Base-by-base conservation (phyloP, 129 eudicot species). In the Chrysanthemum makinoi region DNA sequence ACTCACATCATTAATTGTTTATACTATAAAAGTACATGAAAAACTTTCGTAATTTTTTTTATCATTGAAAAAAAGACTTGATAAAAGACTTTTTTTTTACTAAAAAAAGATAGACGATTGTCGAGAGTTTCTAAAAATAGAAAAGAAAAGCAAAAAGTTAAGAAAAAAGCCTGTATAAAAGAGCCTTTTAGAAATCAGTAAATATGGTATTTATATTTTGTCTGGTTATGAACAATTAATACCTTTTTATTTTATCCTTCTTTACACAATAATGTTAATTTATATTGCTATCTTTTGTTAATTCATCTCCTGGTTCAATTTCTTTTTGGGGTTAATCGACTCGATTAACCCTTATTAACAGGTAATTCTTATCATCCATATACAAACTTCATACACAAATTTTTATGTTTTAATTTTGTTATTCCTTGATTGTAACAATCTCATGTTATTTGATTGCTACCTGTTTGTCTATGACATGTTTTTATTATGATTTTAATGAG, bases 201-300 rank as follows among this genome's bases (percentile, higher is more conserved):
- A n/a, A n/a, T n/a, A n/a, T n/a, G n/a, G n/a, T n/a, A n/a, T n/a
- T n/a, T n/a, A n/a, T n/a, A n/a, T n/a, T n/a, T n/a, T n/a, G n/a
- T n/a, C n/a, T n/a, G n/a, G n/a, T n/a, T n/a, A n/a, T n/a, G n/a
- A n/a, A n/a, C 11, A 61, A 56, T 66, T 57, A 39, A 39, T 50
- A 75, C 66, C 73, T 75, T 65, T 43, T 62, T 51, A 70, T 24
- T 70, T 70, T 63, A 77, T 52, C 66, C 76, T 70, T 70, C 65
- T 18, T 44, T 22, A 22, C 24, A 64, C 43, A 6, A 55, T 1
- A 5, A n/a, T 8, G 3, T 56, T 15, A 7, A 9, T 20, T 30
- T 6, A 30, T 30, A 30, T 30, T 61, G 15, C 54, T 20, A 39
- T 62, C 71, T 69, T 64, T 26, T 2, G 12, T 62, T 44, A 28